Evolutionary conservation across 805 yeast species (phyloP).

Genomic region (Ogataea wickerhamii): DNA sequence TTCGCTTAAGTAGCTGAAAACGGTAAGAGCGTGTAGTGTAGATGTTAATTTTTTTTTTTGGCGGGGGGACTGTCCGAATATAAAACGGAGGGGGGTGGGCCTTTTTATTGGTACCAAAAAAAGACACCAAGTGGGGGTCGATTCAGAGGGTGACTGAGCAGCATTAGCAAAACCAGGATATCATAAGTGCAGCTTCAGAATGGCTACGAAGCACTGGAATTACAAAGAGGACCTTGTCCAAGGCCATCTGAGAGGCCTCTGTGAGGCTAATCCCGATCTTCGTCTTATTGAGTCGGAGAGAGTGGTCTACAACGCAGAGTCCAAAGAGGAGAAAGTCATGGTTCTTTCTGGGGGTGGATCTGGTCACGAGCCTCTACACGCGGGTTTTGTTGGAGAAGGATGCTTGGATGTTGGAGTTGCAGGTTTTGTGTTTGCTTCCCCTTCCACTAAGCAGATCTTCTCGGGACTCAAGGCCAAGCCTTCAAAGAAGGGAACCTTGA

Average conservation of each 20-base stretch:
- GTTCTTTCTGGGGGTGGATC: conserved; percentile 90
- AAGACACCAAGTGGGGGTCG: too few relatives aligned
- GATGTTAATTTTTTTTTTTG: background rate
- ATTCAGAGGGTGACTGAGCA: too few relatives aligned
- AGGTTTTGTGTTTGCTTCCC: conserved; percentile 92
- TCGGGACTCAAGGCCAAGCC: conserved; percentile 61
- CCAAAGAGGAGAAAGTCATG: conserved; percentile 52
- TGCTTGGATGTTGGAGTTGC: conserved; percentile 82
- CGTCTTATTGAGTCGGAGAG: conserved; percentile 52
- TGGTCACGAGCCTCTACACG: conserved; percentile 95
- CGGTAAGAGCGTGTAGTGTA: background rate
- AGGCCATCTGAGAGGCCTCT: conserved; percentile 50
- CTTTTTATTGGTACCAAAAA: too few relatives aligned
- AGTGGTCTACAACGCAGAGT: conserved; percentile 43
- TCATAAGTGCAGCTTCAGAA: too few relatives aligned
- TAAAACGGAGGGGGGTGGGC: background rate
- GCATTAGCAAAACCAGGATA: too few relatives aligned
- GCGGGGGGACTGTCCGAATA: conserved; percentile 1
- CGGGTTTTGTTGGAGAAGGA: conserved; percentile 86
- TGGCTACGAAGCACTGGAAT: conserved; percentile 43
- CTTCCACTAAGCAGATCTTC: conserved; percentile 76
- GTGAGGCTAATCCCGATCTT: conserved; percentile 51
- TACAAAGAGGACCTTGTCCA: conserved; percentile 45
- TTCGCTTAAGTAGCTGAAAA: background rate
- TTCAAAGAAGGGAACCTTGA: conserved; percentile 59